Conservation (phyloP, 257 asterid genomes). For the Nicotiana knightiana region DNA sequence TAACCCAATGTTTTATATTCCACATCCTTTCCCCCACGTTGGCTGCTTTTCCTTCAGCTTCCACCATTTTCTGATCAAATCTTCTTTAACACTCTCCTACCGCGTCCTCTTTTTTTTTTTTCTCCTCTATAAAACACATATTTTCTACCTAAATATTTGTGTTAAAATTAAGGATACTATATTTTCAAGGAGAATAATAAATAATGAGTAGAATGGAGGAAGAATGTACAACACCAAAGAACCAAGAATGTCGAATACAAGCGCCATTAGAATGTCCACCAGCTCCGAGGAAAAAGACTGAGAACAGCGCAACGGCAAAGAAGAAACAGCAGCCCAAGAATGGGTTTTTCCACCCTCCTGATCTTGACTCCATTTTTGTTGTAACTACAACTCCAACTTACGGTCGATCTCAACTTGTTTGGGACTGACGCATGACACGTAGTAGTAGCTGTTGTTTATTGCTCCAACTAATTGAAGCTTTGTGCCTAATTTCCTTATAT, state of each 20-base stretch:
- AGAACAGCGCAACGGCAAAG: neutral
- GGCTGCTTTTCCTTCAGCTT: neutral
- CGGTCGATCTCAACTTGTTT: no score
- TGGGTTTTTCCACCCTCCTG: slow-evolving; percentile 49
- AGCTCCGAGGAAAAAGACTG: slow-evolving; percentile 52
- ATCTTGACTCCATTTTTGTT: slow-evolving; percentile 42
- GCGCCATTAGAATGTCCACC: slow-evolving; percentile 48
- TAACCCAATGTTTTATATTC: neutral
- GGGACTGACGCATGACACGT: no score
- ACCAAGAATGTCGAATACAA: slow-evolving; percentile 46
- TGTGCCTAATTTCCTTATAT: no score
- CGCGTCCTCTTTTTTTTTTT: neutral
- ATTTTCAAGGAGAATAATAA: neutral
- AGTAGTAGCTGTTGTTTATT: no score
- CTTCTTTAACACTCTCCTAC: no score
- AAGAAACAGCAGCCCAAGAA: slow-evolving; percentile 29
- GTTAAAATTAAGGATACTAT: neutral
- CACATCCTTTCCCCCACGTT: neutral
- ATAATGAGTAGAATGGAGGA: slow-evolving; percentile 13
- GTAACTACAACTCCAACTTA: neutral
- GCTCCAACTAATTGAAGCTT: no score
- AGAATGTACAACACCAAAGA: slow-evolving; percentile 64
- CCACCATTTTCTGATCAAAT: neutral
- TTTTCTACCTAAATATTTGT: neutral
- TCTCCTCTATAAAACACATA: neutral